Evolutionary conservation across 139 green algal species (phyloP), one percentile per base, ranked within the genome.

Genomic region (Microglena sp.): DNA sequence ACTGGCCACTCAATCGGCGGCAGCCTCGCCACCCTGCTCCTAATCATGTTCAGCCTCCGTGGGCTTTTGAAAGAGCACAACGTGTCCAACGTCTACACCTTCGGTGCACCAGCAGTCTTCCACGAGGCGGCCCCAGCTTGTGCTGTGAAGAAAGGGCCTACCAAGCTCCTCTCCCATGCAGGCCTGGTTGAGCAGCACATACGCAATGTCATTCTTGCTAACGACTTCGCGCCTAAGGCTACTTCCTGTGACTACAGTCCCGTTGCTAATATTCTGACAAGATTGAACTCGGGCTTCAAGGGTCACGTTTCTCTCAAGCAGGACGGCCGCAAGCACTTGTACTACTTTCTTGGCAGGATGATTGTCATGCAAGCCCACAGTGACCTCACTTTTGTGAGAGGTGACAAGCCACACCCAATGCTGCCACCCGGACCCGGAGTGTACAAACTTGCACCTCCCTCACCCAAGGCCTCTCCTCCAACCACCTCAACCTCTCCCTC

Each of bases 201-300:
- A n/a, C n/a, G n/a, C n/a, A n/a, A n/a, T n/a, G n/a, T n/a, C n/a
- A n/a, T n/a, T n/a, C n/a, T n/a, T n/a, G n/a, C n/a, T n/a, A n/a
- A n/a, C n/a, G 94, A 99, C 79, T 91, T 98, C 58, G 94, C 98
- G 59, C 94, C 94, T 0, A 86, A 90, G 15, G 93, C 92, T 24
- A 97, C 98, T 72, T 80, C 89, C 21, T 99, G 94, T 77, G 90
- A 98, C 79, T 99, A 99, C 82, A 79, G 78, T 2, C 74, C 87
- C 7, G 84, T 98, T 26, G 66, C 85, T 2, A 68, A 79, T 59
- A 77, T 96, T 29, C 76, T 95, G 29, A 60, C 65, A 22, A 67
- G 70, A 4, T 66, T 93, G 1, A n/a, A n/a, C n/a, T n/a, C n/a
- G n/a, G 46, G 65, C 27, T 96, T 96, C 77, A 79, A 78, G 40